These are phyloP conservation scores for Triticum urartu DNA, from an alignment of 176 grass and related monocot species.

Conservation along the genomic window DNA sequence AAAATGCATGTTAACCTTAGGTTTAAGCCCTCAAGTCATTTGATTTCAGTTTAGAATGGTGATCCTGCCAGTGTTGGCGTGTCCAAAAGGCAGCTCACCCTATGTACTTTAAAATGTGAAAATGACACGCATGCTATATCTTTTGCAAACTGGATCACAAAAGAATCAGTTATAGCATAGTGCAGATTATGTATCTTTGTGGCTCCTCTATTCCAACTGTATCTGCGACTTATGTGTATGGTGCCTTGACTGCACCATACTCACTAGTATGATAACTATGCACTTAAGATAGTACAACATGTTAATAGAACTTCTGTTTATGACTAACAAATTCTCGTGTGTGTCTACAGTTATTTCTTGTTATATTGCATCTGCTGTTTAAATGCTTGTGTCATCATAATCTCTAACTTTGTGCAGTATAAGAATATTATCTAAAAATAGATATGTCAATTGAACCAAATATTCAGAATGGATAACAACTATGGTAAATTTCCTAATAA, in stretches of 20 bases:
- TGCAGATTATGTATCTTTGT: background rate
- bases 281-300: no score
- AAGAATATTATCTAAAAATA: no score
- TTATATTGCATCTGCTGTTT: no score
- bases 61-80: background rate
- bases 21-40: background rate
- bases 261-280: no score
- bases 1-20: background rate
- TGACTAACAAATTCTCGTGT: no score
- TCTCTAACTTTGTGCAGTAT: no score
- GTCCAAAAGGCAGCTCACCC: background rate
- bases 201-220: background rate
- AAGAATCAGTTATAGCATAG: background rate
- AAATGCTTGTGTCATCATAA: no score
- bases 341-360: no score
- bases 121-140: background rate
- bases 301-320: background rate
- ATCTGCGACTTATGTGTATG: background rate
- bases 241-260: no score
- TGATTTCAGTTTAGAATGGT: conserved; percentile 7
- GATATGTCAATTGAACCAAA: no score
- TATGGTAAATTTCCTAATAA: no score
- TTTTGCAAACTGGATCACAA: background rate
- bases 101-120: background rate
- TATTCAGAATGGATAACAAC: no score